These are phyloP conservation scores for Erysimum cheiri DNA, from an alignment of 441 rosid genomes.

Conservation along the genomic window DNA sequence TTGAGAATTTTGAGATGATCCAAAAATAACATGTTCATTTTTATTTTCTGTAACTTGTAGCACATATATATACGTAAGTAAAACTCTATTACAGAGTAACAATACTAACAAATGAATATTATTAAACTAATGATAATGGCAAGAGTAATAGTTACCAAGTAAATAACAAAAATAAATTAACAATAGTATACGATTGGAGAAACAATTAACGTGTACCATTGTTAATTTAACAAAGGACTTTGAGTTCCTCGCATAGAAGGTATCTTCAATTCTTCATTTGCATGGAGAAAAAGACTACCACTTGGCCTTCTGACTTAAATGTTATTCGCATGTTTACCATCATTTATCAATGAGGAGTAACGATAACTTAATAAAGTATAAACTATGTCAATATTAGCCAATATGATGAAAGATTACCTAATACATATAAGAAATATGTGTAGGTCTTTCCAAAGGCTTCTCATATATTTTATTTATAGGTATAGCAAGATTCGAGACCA, in stretches of 20 bases:
- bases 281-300: not conserved
- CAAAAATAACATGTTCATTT: not conserved
- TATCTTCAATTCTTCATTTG: not conserved
- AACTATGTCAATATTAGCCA: not conserved
- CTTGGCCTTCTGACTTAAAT: not conserved
- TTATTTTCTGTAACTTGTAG: not conserved
- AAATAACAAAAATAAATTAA: not conserved
- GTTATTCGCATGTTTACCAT: not conserved
- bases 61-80: not conserved
- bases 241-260: not conserved
- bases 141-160: not conserved
- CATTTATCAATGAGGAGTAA: not conserved
- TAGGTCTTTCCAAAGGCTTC: not conserved
- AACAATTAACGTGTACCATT: not conserved
- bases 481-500: constrained; percentile 4
- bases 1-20: not conserved
- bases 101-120: not conserved
- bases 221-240: not conserved
- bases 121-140: not conserved
- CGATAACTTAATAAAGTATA: not conserved
- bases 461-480: not conserved
- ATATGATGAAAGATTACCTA: not conserved
- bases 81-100: not conserved
- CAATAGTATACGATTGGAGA: not conserved
- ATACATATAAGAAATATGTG: too few species aligned